phyloP scores from a whole-genome alignment of 345 rosid species.

The Hibiscus tridactylites region DNA sequence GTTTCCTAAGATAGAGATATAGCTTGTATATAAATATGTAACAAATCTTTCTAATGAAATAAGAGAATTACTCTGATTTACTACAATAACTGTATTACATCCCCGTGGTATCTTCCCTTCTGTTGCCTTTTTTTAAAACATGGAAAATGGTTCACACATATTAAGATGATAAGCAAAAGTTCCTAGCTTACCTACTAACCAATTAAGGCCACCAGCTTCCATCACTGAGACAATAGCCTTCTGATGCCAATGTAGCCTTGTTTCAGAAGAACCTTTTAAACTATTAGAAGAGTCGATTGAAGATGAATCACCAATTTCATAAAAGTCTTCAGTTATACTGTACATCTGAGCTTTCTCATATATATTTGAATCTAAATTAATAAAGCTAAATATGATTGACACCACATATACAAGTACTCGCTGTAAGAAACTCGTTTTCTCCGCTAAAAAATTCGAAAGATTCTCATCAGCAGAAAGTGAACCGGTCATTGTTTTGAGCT shows the following conservation, averaged over 20 bases:
- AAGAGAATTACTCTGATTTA: too few relatives aligned
- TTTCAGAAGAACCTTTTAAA: conserved; percentile 25
- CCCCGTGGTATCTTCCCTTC: neutral
- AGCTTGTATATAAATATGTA: too few relatives aligned
- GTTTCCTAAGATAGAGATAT: too few relatives aligned
- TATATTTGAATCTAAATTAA: conserved; percentile 33
- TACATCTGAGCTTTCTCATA: conserved; percentile 28
- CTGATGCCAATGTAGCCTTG: conserved; percentile 47
- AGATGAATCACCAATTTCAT: conserved; percentile 16
- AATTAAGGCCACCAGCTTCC: conserved; percentile 84
- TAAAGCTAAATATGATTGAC: conserved; percentile 42
- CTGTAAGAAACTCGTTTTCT: conserved; percentile 41
- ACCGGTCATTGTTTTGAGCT: conserved; percentile 49
- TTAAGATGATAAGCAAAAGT: conserved; percentile 23
- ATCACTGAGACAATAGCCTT: conserved; percentile 62
- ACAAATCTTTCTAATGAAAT: too few relatives aligned
- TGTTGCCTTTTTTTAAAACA: neutral
- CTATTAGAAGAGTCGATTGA: conserved; percentile 22
- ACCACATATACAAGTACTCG: conserved; percentile 47
- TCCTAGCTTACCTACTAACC: conserved; percentile 94
- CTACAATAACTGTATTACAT: neutral
- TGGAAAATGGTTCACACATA: neutral
- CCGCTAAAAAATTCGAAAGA: conserved; percentile 27
- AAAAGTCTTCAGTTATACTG: conserved; percentile 18
- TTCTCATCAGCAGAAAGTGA: conserved; percentile 43